Conservation (phyloP, 202 grass and related monocot species). For the Zizania palustris region DNA sequence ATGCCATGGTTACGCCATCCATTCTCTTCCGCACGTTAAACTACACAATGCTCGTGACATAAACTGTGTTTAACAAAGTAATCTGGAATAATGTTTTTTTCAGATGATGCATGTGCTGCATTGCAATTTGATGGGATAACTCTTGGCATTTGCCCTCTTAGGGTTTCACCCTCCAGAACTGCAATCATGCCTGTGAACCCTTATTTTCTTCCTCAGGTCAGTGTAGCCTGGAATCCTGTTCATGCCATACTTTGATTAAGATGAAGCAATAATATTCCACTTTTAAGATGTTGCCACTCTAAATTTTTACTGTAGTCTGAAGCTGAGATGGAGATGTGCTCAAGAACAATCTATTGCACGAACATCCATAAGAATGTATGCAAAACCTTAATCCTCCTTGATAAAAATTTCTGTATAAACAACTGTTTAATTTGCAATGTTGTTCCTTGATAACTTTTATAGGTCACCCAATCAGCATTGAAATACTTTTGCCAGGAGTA, state of each 20-base stretch:
- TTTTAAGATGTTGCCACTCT: background rate
- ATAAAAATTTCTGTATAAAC: background rate
- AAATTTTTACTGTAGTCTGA: constrained; percentile 44
- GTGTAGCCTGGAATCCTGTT: constrained; percentile 7
- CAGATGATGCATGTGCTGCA: constrained; percentile 54
- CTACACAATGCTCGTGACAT: no score
- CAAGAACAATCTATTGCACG: constrained; percentile 58
- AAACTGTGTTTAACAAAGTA: background rate
- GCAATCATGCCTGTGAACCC: constrained; percentile 58
- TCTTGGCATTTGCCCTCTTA: constrained; percentile 48
- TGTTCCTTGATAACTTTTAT: constrained; percentile 8
- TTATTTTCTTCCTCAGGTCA: constrained; percentile 57
- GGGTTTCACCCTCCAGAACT: constrained; percentile 53
- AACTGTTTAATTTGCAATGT: background rate
- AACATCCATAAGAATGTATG: constrained; percentile 50
- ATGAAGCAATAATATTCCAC: background rate
- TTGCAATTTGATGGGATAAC: constrained; percentile 40
- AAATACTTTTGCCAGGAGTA: constrained; percentile 45
- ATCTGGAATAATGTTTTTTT: constrained; percentile 23
- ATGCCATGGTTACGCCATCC: no score
- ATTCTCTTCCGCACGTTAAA: no score
- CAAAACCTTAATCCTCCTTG: background rate
- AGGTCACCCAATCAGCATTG: constrained; percentile 32
- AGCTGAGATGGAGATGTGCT: constrained; percentile 47
- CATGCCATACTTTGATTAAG: constrained; percentile 22